Percentiles rank a stretch among this genome's conserved stretches.
phyloP scores from a whole-genome alignment of 495 filamentous ascomycete genomes.

The Tuber indicum region DNA sequence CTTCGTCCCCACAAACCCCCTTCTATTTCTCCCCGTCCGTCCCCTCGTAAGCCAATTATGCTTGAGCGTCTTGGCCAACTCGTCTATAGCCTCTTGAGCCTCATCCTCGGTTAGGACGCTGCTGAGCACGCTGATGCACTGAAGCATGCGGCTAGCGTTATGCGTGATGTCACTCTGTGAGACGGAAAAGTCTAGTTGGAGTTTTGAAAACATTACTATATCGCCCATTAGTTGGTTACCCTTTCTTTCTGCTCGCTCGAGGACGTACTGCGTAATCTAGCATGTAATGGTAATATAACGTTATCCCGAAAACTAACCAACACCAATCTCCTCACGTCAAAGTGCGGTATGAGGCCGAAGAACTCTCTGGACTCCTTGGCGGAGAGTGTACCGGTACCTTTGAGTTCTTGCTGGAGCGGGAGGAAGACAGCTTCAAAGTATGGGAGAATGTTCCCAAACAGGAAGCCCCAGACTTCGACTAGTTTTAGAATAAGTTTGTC shows the following conservation, averaged over 20 bases:
- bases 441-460: slow-evolving; percentile 81
- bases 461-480: slow-evolving; percentile 87
- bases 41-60: slow-evolving; percentile 93
- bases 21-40: slow-evolving; percentile 77
- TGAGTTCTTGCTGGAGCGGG: slow-evolving; percentile 89
- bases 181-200: slow-evolving; percentile 75
- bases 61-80: slow-evolving; percentile 77
- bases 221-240: not conserved
- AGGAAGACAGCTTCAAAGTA: slow-evolving; percentile 96
- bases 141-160: slow-evolving; percentile 90
- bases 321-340: slow-evolving; percentile 83
- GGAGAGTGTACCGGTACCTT: slow-evolving; percentile 70
- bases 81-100: slow-evolving; percentile 71
- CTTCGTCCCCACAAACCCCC: slow-evolving; percentile 74
- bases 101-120: slow-evolving; percentile 61
- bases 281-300: slow-evolving; percentile 77
- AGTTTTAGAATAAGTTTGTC: slow-evolving; percentile 69
- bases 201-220: slow-evolving; percentile 66
- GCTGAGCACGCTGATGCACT: slow-evolving; percentile 86
- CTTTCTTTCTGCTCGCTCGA: not conserved
- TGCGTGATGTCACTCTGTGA: slow-evolving; percentile 71
- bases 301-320: slow-evolving; percentile 84
- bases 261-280: slow-evolving; percentile 63
- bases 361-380: slow-evolving; percentile 74
- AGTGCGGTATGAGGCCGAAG: slow-evolving; percentile 53